Percentiles rank a stretch among this genome's conserved stretches.
phyloP scores from a whole-genome alignment of 2,329 filamentous ascomycete species.

The Triangularia verruculosa region DNA sequence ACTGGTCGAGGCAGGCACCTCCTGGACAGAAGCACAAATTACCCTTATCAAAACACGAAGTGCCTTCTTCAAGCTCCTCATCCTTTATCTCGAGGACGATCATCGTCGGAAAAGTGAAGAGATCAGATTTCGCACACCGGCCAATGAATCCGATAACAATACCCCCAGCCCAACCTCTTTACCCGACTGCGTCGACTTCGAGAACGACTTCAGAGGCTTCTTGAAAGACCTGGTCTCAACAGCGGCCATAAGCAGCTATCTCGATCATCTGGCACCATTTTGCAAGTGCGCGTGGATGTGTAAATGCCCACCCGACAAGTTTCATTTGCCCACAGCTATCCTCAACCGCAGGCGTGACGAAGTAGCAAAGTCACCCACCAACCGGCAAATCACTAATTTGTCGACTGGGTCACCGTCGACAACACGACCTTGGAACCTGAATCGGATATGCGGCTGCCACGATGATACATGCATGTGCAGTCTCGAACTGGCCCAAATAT shows the following conservation, averaged over 20 bases:
- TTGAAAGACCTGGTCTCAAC: not conserved
- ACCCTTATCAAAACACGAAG: not conserved
- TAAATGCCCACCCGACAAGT: not conserved
- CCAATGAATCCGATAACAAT: not conserved
- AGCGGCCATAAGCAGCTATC: not conserved
- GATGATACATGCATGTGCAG: not conserved
- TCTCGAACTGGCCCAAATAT: not conserved
- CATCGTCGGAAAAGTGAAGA: not conserved
- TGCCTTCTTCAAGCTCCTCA: not conserved
- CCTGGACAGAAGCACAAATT: not conserved
- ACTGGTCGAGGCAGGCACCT: not conserved
- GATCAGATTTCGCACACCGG: not conserved
- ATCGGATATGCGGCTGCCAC: not conserved
- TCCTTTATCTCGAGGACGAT: not conserved
- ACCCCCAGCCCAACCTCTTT: not conserved
- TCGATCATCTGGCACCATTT: not conserved
- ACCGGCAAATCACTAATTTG: not conserved
- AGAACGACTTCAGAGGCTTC: not conserved
- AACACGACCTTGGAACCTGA: not conserved
- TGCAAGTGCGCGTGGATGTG: not conserved
- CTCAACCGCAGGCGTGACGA: not conserved
- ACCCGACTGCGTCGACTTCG: not conserved
- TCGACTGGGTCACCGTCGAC: not conserved
- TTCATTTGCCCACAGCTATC: not conserved
- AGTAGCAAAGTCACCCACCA: not conserved